phyloP scores from a whole-genome alignment of 139 green algal species.

The Diplosphaera chodatii region DNA sequence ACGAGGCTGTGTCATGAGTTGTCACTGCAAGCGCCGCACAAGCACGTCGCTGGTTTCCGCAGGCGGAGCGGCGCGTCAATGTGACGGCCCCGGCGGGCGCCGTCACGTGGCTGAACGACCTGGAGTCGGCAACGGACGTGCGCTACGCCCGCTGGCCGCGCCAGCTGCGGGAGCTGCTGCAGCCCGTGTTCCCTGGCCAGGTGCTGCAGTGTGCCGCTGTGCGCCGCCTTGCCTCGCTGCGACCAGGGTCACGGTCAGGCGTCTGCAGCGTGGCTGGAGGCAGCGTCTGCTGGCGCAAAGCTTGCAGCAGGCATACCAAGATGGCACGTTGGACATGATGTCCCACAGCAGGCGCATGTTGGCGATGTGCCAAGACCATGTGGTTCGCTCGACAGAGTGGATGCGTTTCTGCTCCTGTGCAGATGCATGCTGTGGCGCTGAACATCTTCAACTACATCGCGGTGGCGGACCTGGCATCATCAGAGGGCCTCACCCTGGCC shows the following conservation, averaged over 20 bases:
- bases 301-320: too few relatives aligned
- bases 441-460: slow-evolving; percentile 71
- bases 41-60: too few relatives aligned
- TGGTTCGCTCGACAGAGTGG: too few relatives aligned
- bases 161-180: slow-evolving; percentile 40
- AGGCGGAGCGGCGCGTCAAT: slow-evolving; percentile 12
- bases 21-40: too few relatives aligned
- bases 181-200: slow-evolving; percentile 48
- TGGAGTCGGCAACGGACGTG: slow-evolving; percentile 74
- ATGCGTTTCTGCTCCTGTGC: background rate
- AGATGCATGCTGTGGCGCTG: slow-evolving; percentile 34
- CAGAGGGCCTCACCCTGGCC: slow-evolving; percentile 18
- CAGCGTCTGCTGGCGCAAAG: too few relatives aligned
- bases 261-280: too few relatives aligned
- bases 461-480: slow-evolving; percentile 50
- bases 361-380: too few relatives aligned
- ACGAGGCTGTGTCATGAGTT: too few relatives aligned
- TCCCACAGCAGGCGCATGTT: too few relatives aligned
- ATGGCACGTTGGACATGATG: too few relatives aligned
- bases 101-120: slow-evolving; percentile 70
- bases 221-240: too few relatives aligned
- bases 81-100: slow-evolving; percentile 9
- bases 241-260: too few relatives aligned
- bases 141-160: slow-evolving; percentile 28
- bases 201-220: background rate